These are phyloP conservation scores for Ophiostoma novo-ulmi DNA, from an alignment of 2,329 filamentous ascomycete species.

Conservation along the genomic window DNA sequence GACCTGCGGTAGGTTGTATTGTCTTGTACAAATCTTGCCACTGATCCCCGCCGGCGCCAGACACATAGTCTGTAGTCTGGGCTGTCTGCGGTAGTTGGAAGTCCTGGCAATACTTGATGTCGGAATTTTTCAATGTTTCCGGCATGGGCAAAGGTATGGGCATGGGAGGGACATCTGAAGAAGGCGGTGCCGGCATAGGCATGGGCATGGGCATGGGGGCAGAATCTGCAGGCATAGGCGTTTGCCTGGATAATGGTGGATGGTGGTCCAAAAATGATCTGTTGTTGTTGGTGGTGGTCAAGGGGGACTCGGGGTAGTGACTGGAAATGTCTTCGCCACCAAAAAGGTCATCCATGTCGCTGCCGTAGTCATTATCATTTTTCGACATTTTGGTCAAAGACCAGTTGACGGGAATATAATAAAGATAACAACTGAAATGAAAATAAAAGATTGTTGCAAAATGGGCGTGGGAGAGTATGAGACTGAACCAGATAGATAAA, in stretches of 20 bases:
- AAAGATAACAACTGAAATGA: not conserved
- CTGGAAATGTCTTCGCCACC: not conserved
- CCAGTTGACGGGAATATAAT: not conserved
- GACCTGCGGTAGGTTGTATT: too few relatives aligned
- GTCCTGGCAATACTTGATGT: not conserved
- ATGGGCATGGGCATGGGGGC: slow-evolving; percentile 5
- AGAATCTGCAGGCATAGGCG: slow-evolving; percentile 1
- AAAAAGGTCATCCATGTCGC: slow-evolving; percentile 17
- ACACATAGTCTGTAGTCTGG: not conserved
- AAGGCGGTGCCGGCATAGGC: not conserved
- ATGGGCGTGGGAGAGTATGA: not conserved
- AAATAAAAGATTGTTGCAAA: not conserved
- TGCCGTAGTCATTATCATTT: not conserved
- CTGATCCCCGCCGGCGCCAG: not conserved
- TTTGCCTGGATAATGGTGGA: not conserved
- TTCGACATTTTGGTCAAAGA: not conserved
- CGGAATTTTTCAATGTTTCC: not conserved
- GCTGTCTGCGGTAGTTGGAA: too few relatives aligned
- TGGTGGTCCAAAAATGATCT: not conserved
- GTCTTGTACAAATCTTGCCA: not conserved
- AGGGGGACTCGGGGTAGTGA: not conserved
- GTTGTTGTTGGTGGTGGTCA: not conserved
- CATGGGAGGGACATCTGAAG: too few relatives aligned
- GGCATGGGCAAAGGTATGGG: not conserved
- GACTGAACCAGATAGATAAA: not conserved